Conservation (phyloP, 305 asterid genomes). For the Plantago rigida region DNA sequence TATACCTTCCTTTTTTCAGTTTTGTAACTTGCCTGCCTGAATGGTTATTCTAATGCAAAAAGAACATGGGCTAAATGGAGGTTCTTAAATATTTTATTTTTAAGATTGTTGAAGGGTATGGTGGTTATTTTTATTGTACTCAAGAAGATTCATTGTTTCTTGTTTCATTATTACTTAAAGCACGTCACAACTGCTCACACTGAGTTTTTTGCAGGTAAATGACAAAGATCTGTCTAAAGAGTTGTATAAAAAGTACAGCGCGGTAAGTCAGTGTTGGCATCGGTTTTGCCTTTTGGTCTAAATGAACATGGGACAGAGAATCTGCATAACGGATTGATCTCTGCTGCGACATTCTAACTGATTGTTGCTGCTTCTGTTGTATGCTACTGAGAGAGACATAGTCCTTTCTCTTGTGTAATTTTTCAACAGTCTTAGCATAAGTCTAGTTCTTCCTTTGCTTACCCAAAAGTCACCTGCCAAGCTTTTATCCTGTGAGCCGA, state of each 20-base stretch:
- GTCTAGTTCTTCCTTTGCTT: slow-evolving; percentile 2
- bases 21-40: no score
- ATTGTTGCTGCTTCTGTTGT: neutral
- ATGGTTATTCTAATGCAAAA: no score
- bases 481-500: neutral
- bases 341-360: neutral
- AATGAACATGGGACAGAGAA: slow-evolving; percentile 10
- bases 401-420: slow-evolving; percentile 2
- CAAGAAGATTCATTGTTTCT: neutral
- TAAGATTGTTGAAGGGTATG: no score
- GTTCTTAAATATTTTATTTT: no score
- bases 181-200: slow-evolving; percentile 18
- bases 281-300: slow-evolving; percentile 7
- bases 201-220: slow-evolving; percentile 48
- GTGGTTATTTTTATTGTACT: neutral
- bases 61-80: no score
- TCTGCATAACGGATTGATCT: slow-evolving; percentile 4
- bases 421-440: neutral
- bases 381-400: slow-evolving; percentile 12
- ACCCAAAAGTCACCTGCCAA: neutral
- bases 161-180: slow-evolving; percentile 7
- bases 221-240: slow-evolving; percentile 88
- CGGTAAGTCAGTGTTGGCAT: slow-evolving; percentile 44
- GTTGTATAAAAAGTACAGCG: slow-evolving; percentile 82
- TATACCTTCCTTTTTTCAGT: no score